phyloP scores from a whole-genome alignment of 306 rosid species.

The Chamaecrista fasciculata region DNA sequence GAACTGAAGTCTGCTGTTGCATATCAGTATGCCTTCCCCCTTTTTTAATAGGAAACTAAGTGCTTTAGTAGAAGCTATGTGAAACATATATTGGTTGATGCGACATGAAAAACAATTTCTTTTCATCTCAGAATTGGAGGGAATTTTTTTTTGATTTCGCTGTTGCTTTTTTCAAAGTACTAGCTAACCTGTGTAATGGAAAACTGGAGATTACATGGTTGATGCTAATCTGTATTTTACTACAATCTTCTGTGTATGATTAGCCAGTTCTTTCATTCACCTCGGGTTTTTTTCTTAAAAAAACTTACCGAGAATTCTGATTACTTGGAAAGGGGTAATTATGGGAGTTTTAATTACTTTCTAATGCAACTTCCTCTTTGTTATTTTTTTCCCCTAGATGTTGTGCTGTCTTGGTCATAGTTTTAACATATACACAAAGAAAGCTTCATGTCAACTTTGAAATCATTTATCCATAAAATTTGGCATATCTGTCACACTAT shows the following conservation, averaged over 20 bases:
- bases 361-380: background rate
- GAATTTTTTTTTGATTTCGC: background rate
- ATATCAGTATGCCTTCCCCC: conserved; percentile 58
- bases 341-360: background rate
- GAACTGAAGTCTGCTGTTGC: conserved; percentile 65
- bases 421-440: conserved; percentile 9
- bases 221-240: background rate
- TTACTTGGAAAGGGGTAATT: background rate
- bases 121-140: background rate
- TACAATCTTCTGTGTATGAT: background rate
- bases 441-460: conserved; percentile 21
- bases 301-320: background rate
- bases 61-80: background rate
- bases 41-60: background rate
- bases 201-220: conserved; percentile 9
- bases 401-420: conserved; percentile 2
- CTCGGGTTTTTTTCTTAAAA: no score
- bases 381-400: background rate
- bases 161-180: no score
- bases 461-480: conserved; percentile 13
- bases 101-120: background rate
- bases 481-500: background rate
- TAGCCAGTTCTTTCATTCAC: conserved; percentile 1
- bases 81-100: background rate
- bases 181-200: background rate